Percentiles rank a stretch among this genome's conserved stretches.
These are phyloP conservation scores for Leccinum griseonigrum DNA, from an alignment of 1,284 basidiomycete genomes.

Conservation along the genomic window DNA sequence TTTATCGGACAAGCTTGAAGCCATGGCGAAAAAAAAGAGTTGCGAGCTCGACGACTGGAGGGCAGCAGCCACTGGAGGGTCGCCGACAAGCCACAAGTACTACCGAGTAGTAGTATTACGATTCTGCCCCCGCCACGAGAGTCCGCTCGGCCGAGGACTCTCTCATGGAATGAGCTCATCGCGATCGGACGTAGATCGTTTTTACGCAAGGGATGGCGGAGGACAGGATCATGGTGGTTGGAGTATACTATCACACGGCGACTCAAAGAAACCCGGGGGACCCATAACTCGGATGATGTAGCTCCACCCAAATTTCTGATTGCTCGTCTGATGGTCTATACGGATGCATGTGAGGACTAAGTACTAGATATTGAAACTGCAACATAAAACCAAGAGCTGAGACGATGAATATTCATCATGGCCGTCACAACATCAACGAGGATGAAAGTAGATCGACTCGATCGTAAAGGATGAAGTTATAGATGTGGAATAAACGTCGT, in stretches of 20 bases:
- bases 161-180: constrained; percentile 9
- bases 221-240: not conserved
- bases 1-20: constrained; percentile 36
- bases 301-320: no score
- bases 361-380: no score
- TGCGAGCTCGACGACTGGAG: not conserved
- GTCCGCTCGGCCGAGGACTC: not conserved
- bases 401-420: no score
- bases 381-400: no score
- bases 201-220: constrained; percentile 7
- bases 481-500: not conserved
- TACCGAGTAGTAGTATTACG: not conserved
- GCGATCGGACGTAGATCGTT: constrained; percentile 17
- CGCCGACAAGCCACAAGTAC: not conserved
- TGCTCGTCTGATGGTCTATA: no score
- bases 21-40: constrained; percentile 18
- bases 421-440: no score
- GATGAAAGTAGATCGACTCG: not conserved
- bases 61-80: not conserved
- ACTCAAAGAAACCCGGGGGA: not conserved
- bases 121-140: not conserved
- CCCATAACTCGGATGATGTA: no score
- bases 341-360: no score
- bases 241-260: not conserved
- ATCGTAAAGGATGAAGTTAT: not conserved